Base-by-base conservation (phyloP, 2,329 filamentous ascomycete species). In the Fusarium nurragi region DNA sequence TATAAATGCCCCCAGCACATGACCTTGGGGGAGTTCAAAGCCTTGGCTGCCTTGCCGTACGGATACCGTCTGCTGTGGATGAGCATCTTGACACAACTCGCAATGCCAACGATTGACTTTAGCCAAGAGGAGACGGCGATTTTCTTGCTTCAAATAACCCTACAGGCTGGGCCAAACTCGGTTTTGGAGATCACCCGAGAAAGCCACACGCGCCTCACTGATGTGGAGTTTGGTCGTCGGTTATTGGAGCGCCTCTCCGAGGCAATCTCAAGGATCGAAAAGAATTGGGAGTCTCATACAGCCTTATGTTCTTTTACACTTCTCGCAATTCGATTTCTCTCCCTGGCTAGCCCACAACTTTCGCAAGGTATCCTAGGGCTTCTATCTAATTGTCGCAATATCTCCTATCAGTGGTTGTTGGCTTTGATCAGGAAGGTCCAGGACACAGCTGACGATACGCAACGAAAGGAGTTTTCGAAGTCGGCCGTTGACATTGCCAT, bases 21-120 rank as follows among this genome's bases (percentile, higher is more conserved):
- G 53, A 77, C 81, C 0, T 56, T 86, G 0, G 80, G 82, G 0
- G 86, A 90, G 50, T 89, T 81, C 69, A 83, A 84, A 47, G 76
- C 80, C 3, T 11, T 73, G 7, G 43, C 49, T 23, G 28, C 26
- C 2, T 18, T 74, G 1, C 65, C 58, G 0, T 64, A 54, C 2
- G 69, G 72, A 2, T 46, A 64, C 22, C 37, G 43, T 1, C 54
- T 68, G 3, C 55, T 61, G 28, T 74, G 70, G 72, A 53, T 64
- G 36, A 71, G 53, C 14, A 62, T 71, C 1, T 37, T 73, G 3
- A 57, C 32, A 0, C 69, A 73, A 16, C 60, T 73, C 2, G 60
- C 65, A 2, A 69, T 65, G 56, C 70, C 65, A 0, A 50, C 40
- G 0, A 34, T 73, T 10, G 69, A 73, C 23, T 71, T 71, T 26